phyloP scores from a whole-genome alignment of 163 green algal genomes.

The Prototheca wickerhamii region DNA sequence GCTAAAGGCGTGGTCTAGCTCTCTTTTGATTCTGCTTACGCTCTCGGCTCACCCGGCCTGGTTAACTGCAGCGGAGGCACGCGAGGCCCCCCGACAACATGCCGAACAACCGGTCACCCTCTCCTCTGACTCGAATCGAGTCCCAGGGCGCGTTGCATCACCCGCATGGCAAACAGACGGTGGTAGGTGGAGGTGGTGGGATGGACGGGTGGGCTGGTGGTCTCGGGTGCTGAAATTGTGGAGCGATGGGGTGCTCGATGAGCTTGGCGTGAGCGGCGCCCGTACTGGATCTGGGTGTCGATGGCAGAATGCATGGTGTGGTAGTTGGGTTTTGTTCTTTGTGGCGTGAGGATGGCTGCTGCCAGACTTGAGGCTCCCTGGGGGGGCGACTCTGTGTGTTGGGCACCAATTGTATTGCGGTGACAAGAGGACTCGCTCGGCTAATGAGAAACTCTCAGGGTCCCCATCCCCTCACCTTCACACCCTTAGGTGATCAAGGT shows the following conservation, averaged over 20 bases:
- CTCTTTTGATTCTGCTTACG: too few species aligned
- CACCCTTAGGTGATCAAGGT: conserved; percentile 84
- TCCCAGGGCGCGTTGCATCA: neutral
- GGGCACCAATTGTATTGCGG: neutral
- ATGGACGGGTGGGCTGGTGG: neutral
- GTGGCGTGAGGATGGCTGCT: too few species aligned
- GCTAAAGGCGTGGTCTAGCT: too few species aligned
- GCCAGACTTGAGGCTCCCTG: too few species aligned
- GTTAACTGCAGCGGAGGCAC: too few species aligned
- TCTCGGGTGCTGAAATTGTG: neutral
- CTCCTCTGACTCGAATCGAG: neutral
- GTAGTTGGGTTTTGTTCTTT: too few species aligned
- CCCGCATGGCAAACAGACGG: conserved; percentile 5
- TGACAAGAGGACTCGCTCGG: neutral
- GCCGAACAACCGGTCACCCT: neutral
- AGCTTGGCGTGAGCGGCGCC: too few species aligned
- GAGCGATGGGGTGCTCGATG: too few species aligned
- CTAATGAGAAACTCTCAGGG: neutral
- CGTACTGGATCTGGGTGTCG: too few species aligned
- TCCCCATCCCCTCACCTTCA: neutral
- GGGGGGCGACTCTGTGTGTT: neutral
- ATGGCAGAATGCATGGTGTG: too few species aligned
- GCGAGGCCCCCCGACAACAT: too few species aligned
- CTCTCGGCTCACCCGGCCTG: too few species aligned
- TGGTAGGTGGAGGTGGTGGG: neutral